A percentile compares a stretch with the other conserved stretches of the same genome.
phyloP scores from a whole-genome alignment of 176 grass and related monocot species.

The Carex myosuroides region DNA sequence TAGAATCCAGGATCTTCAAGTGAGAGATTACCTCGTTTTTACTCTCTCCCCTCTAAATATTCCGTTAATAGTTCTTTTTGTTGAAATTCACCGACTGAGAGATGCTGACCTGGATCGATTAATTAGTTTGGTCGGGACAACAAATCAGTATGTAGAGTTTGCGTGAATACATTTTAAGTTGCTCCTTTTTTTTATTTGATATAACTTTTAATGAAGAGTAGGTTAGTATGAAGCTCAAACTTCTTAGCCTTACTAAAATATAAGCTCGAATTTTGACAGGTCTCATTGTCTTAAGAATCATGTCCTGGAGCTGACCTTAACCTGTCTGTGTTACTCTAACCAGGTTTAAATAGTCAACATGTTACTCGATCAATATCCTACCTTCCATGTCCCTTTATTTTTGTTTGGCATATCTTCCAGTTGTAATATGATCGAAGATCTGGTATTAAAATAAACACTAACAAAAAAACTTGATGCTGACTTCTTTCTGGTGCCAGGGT shows the following conservation, averaged over 20 bases:
- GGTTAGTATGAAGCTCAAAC: background rate
- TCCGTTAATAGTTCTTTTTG: background rate
- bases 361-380: background rate
- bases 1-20: slow-evolving; percentile 96
- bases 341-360: too few relatives aligned
- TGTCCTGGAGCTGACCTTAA: background rate
- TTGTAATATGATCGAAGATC: background rate
- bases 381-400: background rate
- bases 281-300: background rate
- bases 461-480: too few relatives aligned
- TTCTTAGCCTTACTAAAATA: background rate
- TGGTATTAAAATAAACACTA: background rate
- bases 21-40: slow-evolving; percentile 18
- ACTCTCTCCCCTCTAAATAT: background rate
- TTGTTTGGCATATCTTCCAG: background rate
- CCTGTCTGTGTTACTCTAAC: background rate
- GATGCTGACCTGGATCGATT: background rate
- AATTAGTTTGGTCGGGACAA: background rate
- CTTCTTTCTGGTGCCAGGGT: too few relatives aligned
- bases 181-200: background rate
- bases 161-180: background rate
- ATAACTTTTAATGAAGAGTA: background rate
- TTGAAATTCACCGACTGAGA: background rate
- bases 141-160: background rate
- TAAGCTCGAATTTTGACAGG: background rate